Evolutionary conservation across 352 stramenopile genomes (phyloP), one percentile per base, ranked within the genome.

Genomic region (Thraustotheca clavata): DNA sequence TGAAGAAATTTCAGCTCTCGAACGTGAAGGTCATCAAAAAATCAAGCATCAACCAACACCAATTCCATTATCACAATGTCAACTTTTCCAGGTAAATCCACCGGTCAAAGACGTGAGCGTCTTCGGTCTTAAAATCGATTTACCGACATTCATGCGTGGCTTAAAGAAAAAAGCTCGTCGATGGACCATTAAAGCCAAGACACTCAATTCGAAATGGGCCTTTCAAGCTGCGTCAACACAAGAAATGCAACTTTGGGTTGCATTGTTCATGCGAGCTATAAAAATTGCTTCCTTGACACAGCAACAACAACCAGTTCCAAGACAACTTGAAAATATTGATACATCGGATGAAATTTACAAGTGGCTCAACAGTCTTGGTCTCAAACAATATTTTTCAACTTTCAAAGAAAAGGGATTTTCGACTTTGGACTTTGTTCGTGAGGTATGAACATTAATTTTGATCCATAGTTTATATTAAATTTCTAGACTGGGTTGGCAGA

Each of bases 341-440:
- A 72, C 72, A 12, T 60, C 59, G 11, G 81, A 91, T 68, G 85
- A 94, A 29, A 74, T 94, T 29, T 88, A 81, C 36, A 35, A 75
- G 36, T 94, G 85, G 85, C 76, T 94, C 4, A 78, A 87, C 62
- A 62, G 69, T 18, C 71, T 94, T 26, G 71, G 73, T 0, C 72
- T 83, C 3, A 71, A 88, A 59, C 75, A 73, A 38, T 89, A 82
- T 62, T 75, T 77, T 2, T n/a, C 71, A 1, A 79, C 80, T 54
- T 77, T 94, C 50, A 87, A 87, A 67, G 72, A 73, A 22, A 94
- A 94, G 61, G 85, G 85, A 22, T 94, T 90, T 34, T 61, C 71
- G 22, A 79, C 81, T 11, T 68, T 94, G 34, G 85, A 94, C 66
- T 92, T 89, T 41, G 87, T 94, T 70, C 85, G 85, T 47, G 85